phyloP scores from a whole-genome alignment of 352 stramenopile genomes.

The Pythium rishiriense region DNA sequence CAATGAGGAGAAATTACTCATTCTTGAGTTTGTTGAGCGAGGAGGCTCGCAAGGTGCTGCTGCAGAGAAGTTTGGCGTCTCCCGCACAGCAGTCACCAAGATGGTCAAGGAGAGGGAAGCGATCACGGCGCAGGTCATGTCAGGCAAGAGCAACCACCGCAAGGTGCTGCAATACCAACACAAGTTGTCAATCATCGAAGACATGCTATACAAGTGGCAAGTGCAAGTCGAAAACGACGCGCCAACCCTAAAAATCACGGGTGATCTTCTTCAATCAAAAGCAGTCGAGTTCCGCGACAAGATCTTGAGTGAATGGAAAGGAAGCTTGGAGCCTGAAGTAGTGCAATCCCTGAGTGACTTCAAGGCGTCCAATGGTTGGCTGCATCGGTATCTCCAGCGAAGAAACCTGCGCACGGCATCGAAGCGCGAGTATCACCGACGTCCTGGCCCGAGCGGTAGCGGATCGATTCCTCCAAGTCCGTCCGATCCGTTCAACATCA shows the following conservation, averaged over 20 bases:
- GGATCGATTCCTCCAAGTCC: slow-evolving; percentile 8
- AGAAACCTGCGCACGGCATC: slow-evolving; percentile 65
- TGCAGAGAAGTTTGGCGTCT: slow-evolving; percentile 80
- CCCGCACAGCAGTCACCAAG: slow-evolving; percentile 79
- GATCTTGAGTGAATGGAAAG: slow-evolving; percentile 69
- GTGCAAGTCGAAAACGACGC: slow-evolving; percentile 73
- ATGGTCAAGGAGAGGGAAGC: slow-evolving; percentile 85
- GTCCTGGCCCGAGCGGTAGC: slow-evolving; percentile 6
- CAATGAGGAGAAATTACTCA: slow-evolving; percentile 84
- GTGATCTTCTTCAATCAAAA: slow-evolving; percentile 74
- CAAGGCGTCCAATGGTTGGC: slow-evolving; percentile 83
- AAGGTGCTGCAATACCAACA: slow-evolving; percentile 86
- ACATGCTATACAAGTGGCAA: slow-evolving; percentile 88
- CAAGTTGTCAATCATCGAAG: slow-evolving; percentile 83
- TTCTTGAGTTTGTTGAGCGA: slow-evolving; percentile 78
- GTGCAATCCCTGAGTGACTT: slow-evolving; percentile 81
- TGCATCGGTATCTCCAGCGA: slow-evolving; percentile 77
- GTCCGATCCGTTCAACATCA: slow-evolving; percentile 26
- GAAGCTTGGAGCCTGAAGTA: slow-evolving; percentile 67
- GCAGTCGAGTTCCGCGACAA: slow-evolving; percentile 84
- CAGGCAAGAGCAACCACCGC: slow-evolving; percentile 66
- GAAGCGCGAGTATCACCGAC: slow-evolving; percentile 38
- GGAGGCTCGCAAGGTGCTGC: slow-evolving; percentile 73
- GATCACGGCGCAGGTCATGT: slow-evolving; percentile 67
- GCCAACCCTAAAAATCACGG: slow-evolving; percentile 68